These are phyloP conservation scores for Colletotrichum filicis DNA, from an alignment of 2,329 filamentous ascomycete species.

Conservation along the genomic window DNA sequence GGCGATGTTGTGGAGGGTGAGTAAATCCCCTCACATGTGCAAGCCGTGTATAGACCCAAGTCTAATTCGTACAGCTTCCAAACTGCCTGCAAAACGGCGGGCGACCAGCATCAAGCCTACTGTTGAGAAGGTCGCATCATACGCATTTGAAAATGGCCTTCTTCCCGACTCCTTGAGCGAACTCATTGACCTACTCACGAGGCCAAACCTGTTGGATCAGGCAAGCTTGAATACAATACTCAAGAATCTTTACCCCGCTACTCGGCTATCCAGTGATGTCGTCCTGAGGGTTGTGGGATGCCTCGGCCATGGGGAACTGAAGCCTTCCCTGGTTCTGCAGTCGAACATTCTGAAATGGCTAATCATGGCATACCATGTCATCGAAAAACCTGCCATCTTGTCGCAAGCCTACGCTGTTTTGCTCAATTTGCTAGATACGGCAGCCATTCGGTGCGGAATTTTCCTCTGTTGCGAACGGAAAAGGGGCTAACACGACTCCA, in stretches of 20 bases:
- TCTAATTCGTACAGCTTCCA: constrained; percentile 58
- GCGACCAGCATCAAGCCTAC: constrained; percentile 69
- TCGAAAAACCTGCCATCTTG: constrained; percentile 72
- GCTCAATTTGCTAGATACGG: constrained; percentile 85
- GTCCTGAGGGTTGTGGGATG: constrained; percentile 76
- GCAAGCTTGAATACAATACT: constrained; percentile 75
- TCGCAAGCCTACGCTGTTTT: constrained; percentile 79
- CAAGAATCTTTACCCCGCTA: constrained; percentile 81
- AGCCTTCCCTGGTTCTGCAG: constrained; percentile 78
- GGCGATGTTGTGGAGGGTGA: constrained; percentile 47
- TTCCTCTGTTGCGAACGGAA: not conserved
- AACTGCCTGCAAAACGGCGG: constrained; percentile 74
- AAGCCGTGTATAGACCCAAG: not conserved
- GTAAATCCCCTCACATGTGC: not conserved
- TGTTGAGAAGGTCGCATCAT: constrained; percentile 70
- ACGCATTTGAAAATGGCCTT: constrained; percentile 76
- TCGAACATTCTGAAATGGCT: constrained; percentile 81
- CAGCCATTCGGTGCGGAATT: constrained; percentile 70
- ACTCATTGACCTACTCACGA: constrained; percentile 74
- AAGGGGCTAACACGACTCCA: constrained; percentile 43
- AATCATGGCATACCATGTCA: constrained; percentile 77
- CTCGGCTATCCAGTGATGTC: constrained; percentile 67
- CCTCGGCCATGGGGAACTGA: constrained; percentile 81
- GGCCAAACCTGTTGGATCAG: constrained; percentile 79
- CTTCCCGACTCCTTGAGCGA: constrained; percentile 67